A percentile compares a stretch with the other conserved stretches of the same genome.
phyloP scores from a whole-genome alignment of 176 grass and related monocot species.

The Triticum timopheevii region DNA sequence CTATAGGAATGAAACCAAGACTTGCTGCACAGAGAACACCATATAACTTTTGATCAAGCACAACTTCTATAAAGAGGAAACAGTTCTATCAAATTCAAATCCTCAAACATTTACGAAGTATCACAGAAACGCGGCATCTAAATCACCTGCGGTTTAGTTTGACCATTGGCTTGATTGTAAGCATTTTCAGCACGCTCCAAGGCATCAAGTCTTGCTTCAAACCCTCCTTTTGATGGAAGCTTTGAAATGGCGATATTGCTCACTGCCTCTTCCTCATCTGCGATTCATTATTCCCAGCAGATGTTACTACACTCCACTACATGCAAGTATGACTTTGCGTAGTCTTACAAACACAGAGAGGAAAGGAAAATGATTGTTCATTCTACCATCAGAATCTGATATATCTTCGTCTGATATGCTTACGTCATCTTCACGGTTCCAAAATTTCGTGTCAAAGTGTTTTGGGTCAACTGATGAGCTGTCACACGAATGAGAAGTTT shows the following conservation, averaged over 20 bases:
- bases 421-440: constrained; percentile 77
- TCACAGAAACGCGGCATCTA: constrained; percentile 2
- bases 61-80: background rate
- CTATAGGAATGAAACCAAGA: background rate
- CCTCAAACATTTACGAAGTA: background rate
- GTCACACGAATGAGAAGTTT: constrained; percentile 31
- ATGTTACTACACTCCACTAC: constrained; percentile 23
- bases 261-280: constrained; percentile 49
- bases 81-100: background rate
- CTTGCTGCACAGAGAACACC: too few relatives aligned
- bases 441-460: constrained; percentile 70
- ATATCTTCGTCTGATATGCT: constrained; percentile 74
- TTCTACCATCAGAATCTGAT: constrained; percentile 86
- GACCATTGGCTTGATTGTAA: constrained; percentile 63
- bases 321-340: background rate
- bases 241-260: constrained; percentile 53
- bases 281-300: background rate
- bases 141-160: constrained; percentile 65
- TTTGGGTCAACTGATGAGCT: constrained; percentile 55
- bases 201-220: constrained; percentile 74
- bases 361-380: constrained; percentile 9
- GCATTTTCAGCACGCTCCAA: constrained; percentile 87
- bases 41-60: constrained; percentile 1
- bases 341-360: background rate
- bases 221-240: constrained; percentile 45